Base-by-base conservation (phyloP, 2,329 filamentous ascomycete genomes). In the Coleophoma cylindrospora region DNA sequence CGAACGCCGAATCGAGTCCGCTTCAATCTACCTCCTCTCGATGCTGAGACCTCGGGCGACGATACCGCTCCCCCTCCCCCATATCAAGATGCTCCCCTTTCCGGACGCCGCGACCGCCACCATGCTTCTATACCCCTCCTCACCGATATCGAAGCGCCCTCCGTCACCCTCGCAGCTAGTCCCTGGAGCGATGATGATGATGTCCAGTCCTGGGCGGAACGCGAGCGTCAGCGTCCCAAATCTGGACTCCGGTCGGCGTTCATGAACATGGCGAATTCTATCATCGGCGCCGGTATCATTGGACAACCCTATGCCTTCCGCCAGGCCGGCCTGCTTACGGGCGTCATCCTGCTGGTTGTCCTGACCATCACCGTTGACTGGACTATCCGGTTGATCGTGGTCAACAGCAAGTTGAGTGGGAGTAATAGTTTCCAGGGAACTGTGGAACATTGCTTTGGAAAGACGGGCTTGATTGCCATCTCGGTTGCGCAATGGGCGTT, bases 231-330 rank as follows among this genome's bases (percentile, higher is more conserved):
- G 8, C 79, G 91, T 50, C 91, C 92, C 43, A 92, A 92, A 71
- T 95, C 89, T 51, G 87, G 87, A 5, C 78, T 97, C 71, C 77
- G 80, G 54, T 89, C 87, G 66, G 92, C 94, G 3, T 97, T 99
- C 60, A 96, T 97, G 91, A 99, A 99, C 71, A 99, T 99, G 94
- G 92, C 94, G 55, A 99, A 99, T 73, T 95, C 89, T 61, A 99
- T 99, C 67, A 96, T 99, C 59, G 84, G 83, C 37, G 84, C 83
- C 2, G 83, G 83, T 47, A 86, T 86, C 68, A 86, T 86, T 62
- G 83, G 89, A 3, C 94, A 99, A 70, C 91, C 94, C 12, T 99
- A 97, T 70, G 94, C 94, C n/a, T 86, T 99, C 65, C 83, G 83
- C 51, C 91, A 97, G 72, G 94, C 94, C 8, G 94, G 94, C 7